A percentile compares a stretch with the other conserved stretches of the same genome.
Evolutionary conservation across 1,284 basidiomycete genomes (phyloP).

Genomic region (Entoloma clypeatum): DNA sequence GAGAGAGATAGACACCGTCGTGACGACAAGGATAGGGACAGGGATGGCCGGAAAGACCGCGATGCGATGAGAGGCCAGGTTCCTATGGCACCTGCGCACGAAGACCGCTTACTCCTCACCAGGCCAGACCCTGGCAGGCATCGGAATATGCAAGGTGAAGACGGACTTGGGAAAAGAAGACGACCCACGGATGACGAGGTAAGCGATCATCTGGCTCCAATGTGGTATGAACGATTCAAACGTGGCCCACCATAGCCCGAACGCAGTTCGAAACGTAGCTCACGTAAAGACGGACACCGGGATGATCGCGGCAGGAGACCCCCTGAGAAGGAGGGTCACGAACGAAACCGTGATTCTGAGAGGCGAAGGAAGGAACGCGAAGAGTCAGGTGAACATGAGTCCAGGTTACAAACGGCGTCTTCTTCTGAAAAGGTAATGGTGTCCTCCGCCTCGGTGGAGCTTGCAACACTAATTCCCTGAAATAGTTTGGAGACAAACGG

Average conservation of each 20-base stretch:
- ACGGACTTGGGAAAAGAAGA: slow-evolving; percentile 65
- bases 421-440: slow-evolving; percentile 51
- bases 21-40: slow-evolving; percentile 39
- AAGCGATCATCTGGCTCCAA: slow-evolving; percentile 32
- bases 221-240: no score
- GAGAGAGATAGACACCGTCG: slow-evolving; percentile 36
- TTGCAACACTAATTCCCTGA: slow-evolving; percentile 8
- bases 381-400: slow-evolving; percentile 41
- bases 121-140: slow-evolving; percentile 58
- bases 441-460: neutral
- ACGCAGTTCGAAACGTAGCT: slow-evolving; percentile 65
- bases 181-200: slow-evolving; percentile 67
- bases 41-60: slow-evolving; percentile 47
- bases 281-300: slow-evolving; percentile 70
- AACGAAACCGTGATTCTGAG: slow-evolving; percentile 63
- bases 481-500: slow-evolving; percentile 51
- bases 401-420: slow-evolving; percentile 37
- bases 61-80: slow-evolving; percentile 36
- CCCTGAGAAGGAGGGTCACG: slow-evolving; percentile 68
- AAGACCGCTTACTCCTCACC: slow-evolving; percentile 52
- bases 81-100: slow-evolving; percentile 28
- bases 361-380: slow-evolving; percentile 65
- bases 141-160: slow-evolving; percentile 42
- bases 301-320: slow-evolving; percentile 64
- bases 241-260: slow-evolving; percentile 63